Percentiles rank a stretch among this genome's conserved stretches.
Conservation (phyloP, 2,329 filamentous ascomycete species). For the Fusarium hainanense region DNA sequence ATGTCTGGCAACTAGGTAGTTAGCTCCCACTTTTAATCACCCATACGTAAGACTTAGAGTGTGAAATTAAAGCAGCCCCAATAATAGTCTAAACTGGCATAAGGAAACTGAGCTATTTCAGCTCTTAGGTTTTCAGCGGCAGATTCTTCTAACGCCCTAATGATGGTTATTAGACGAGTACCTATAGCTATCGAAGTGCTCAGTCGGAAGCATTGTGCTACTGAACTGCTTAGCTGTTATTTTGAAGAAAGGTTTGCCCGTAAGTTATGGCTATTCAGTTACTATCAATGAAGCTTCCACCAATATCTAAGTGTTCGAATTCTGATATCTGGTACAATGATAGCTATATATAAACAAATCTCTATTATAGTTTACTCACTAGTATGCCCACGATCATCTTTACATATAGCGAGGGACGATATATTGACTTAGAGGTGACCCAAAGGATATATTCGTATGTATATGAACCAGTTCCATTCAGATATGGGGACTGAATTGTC, state of each 20-base stretch:
- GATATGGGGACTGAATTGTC: not conserved
- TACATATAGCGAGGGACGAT: not conserved
- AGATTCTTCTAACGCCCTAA: not conserved
- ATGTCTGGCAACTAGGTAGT: not conserved
- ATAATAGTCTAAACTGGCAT: not conserved
- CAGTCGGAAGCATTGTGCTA: not conserved
- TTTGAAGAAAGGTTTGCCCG: not conserved
- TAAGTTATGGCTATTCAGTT: not conserved
- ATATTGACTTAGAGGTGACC: not conserved
- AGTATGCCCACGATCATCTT: not conserved
- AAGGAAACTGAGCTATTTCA: not conserved
- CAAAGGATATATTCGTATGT: not conserved
- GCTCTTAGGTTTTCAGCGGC: not conserved
- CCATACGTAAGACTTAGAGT: not conserved
- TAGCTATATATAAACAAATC: not conserved
- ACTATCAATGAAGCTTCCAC: not conserved
- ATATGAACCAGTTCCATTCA: not conserved
- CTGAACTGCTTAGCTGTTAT: not conserved
- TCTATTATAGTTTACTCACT: not conserved
- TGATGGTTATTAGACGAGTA: not conserved
- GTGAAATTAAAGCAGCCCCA: not conserved
- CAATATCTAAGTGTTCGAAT: not conserved
- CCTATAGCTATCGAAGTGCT: not conserved
- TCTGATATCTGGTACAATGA: not conserved
- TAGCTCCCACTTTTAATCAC: not conserved